phyloP scores from a whole-genome alignment of 2,329 filamentous ascomycete species.

The Huntiella savannae region DNA sequence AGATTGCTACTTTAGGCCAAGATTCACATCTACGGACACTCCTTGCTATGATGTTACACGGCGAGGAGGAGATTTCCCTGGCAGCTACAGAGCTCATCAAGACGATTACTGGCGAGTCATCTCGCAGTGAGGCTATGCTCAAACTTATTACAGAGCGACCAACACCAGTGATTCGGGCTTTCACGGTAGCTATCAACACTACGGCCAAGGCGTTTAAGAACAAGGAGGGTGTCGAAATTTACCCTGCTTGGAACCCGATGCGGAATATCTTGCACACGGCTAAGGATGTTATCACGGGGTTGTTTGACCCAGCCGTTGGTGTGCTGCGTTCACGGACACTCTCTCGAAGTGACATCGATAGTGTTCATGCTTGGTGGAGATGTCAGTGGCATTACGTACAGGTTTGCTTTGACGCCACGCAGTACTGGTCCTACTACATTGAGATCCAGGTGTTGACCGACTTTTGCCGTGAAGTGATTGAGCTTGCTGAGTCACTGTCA shows the following conservation, averaged over 20 bases:
- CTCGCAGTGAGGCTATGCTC: conserved; percentile 30
- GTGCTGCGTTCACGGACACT: conserved; percentile 36
- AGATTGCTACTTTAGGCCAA: conserved; percentile 51
- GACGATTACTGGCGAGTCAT: conserved; percentile 50
- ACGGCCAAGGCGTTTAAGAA: conserved; percentile 7
- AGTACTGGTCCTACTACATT: conserved; percentile 60
- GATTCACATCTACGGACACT: conserved; percentile 51
- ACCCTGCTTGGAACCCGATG: conserved; percentile 35
- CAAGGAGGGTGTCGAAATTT: conserved; percentile 8
- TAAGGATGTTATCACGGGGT: conserved; percentile 34
- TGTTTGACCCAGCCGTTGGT: conserved; percentile 37
- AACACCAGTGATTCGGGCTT: conserved; percentile 18
- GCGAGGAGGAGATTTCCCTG: conserved; percentile 59
- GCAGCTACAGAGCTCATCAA: conserved; percentile 70
- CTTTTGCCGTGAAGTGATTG: conserved; percentile 88
- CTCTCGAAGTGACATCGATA: conserved; percentile 40
- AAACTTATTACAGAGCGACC: conserved; percentile 26
- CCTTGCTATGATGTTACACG: conserved; percentile 63
- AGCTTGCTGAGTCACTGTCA: conserved; percentile 72
- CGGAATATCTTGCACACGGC: conserved; percentile 37
- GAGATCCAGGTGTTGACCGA: conserved; percentile 69
- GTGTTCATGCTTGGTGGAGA: conserved; percentile 64
- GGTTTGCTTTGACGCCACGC: conserved; percentile 65
- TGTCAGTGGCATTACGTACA: conserved; percentile 66
- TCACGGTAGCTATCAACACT: conserved; percentile 25